Conservation (phyloP, 768 basidiomycete genomes). For the Paxillus rubicundulus region DNA sequence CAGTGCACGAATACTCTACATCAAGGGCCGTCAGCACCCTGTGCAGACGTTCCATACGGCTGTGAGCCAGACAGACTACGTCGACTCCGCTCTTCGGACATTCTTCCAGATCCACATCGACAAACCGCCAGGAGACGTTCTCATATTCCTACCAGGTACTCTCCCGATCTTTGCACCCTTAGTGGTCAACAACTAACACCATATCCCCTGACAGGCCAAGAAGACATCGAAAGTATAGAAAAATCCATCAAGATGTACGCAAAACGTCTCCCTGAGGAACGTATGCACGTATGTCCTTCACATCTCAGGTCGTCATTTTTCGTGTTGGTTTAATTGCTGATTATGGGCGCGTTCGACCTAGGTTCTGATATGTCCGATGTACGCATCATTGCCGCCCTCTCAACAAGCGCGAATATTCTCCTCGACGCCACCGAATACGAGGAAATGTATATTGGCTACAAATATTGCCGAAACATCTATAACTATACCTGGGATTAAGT, state of each 20-base stretch:
- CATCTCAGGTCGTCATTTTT: neutral
- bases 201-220: constrained; percentile 62
- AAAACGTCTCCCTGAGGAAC: constrained; percentile 61
- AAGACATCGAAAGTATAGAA: constrained; percentile 90
- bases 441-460: constrained; percentile 94
- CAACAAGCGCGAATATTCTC: constrained; percentile 80
- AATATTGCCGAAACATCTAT: constrained; percentile 99
- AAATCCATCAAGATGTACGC: constrained; percentile 70
- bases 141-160: constrained; percentile 88
- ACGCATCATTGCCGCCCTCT: constrained; percentile 75
- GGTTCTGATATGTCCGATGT: constrained; percentile 80
- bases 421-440: constrained; percentile 57
- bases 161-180: neutral
- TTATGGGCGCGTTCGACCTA: constrained; percentile 26
- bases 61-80: constrained; percentile 74
- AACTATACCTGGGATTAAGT: constrained; percentile 93
- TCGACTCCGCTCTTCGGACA: constrained; percentile 86
- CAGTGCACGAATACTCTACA: constrained; percentile 85
- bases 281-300: constrained; percentile 43
- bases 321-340: constrained; percentile 2
- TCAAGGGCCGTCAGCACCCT: constrained; percentile 91
- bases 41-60: constrained; percentile 82
- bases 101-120: constrained; percentile 92
- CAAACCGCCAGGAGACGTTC: constrained; percentile 78
- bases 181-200: neutral